These are phyloP conservation scores for Botrytis medusae DNA, from an alignment of 2,329 filamentous ascomycete species.

Conservation along the genomic window DNA sequence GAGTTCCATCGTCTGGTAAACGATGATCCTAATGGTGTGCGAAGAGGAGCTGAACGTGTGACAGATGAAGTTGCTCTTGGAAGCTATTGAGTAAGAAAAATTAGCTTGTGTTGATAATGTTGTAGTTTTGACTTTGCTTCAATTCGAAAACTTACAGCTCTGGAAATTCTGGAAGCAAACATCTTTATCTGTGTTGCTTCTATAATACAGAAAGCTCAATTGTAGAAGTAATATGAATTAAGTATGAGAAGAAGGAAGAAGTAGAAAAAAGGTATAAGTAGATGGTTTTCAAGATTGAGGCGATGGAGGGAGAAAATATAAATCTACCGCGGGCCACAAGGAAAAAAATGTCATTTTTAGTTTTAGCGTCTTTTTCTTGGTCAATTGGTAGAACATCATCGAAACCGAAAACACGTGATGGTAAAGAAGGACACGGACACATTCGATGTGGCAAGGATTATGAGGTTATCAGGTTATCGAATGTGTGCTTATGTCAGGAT, in stretches of 20 bases:
- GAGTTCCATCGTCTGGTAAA: slow-evolving; percentile 74
- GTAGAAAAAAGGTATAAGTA: slow-evolving; percentile 23
- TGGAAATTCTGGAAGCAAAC: slow-evolving; percentile 69
- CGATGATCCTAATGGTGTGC: slow-evolving; percentile 68
- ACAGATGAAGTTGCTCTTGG: slow-evolving; percentile 72
- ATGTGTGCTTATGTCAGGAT: neutral
- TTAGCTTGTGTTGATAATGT: slow-evolving; percentile 35
- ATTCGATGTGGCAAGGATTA: neutral
- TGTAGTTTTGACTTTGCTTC: slow-evolving; percentile 20
- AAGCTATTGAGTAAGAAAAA: slow-evolving; percentile 53
- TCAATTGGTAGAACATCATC: slow-evolving; percentile 20
- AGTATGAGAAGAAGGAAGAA: slow-evolving; percentile 23
- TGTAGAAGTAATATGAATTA: slow-evolving; percentile 23
- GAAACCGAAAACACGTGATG: neutral
- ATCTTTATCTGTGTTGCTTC: slow-evolving; percentile 51
- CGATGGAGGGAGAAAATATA: slow-evolving; percentile 20
- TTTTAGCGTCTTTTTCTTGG: slow-evolving; percentile 20
- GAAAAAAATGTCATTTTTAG: slow-evolving; percentile 22
- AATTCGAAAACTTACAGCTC: slow-evolving; percentile 63
- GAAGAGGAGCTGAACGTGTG: slow-evolving; percentile 66
- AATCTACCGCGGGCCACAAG: slow-evolving; percentile 7
- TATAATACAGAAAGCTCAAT: slow-evolving; percentile 27
- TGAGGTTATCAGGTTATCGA: neutral
- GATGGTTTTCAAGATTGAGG: slow-evolving; percentile 10
- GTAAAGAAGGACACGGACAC: neutral